Evolutionary conservation across 2,329 filamentous ascomycete species (phyloP).

Genomic region (Tolypocladium album): DNA sequence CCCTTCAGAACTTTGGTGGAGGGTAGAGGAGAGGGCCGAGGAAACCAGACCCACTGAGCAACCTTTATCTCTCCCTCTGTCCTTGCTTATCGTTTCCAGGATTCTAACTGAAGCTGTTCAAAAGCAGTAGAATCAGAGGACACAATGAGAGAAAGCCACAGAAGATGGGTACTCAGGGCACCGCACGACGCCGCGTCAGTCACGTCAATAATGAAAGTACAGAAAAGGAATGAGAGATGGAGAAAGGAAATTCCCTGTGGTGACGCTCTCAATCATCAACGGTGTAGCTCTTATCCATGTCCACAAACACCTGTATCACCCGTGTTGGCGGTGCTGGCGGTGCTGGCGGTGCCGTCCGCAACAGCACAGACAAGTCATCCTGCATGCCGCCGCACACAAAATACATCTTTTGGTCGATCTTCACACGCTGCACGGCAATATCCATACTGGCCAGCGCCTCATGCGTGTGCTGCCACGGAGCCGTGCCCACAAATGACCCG

Average conservation of each 20-base stretch:
- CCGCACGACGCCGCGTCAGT: neutral
- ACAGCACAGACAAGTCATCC: conserved; percentile 14
- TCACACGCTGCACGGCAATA: conserved; percentile 11
- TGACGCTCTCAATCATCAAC: neutral
- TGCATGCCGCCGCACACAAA: conserved; percentile 12
- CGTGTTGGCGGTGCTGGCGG: conserved; percentile 1
- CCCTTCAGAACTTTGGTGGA: neutral
- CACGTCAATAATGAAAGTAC: neutral
- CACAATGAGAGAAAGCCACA: neutral
- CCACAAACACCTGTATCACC: neutral
- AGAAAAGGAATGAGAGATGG: neutral
- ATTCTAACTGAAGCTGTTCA: neutral
- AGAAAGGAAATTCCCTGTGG: neutral
- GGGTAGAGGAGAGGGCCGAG: neutral
- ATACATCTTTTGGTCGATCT: conserved; percentile 10
- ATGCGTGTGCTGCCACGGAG: neutral
- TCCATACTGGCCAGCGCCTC: conserved; percentile 1
- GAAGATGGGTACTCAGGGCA: neutral
- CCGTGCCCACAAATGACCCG: conserved; percentile 3
- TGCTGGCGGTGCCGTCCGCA: conserved; percentile 6
- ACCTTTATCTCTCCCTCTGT: neutral
- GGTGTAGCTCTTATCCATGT: neutral
- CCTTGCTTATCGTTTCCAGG: neutral
- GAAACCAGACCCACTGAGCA: neutral
- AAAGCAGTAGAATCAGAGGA: neutral